Conservation (phyloP, 2,329 filamentous ascomycete species). For the Fusarium illudens region DNA sequence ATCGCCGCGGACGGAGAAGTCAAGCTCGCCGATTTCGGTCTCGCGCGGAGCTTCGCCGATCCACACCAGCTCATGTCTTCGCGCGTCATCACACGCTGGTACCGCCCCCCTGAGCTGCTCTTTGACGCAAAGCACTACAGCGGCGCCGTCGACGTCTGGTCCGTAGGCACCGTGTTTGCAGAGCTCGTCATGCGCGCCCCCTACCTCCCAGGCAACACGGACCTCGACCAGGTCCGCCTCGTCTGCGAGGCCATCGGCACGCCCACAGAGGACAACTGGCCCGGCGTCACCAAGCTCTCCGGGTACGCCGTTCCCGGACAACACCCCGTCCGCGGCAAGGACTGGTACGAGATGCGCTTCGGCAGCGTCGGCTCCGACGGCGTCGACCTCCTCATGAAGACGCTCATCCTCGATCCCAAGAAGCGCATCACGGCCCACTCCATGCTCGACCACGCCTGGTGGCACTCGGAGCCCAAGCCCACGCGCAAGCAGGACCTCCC, state of each 20-base stretch:
- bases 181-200: conserved; percentile 86
- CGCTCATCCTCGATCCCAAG: conserved; percentile 85
- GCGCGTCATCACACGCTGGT: conserved; percentile 97
- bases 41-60: conserved; percentile 88
- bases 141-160: conserved; percentile 94
- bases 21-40: conserved; percentile 97
- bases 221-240: conserved; percentile 84
- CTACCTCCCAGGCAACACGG: conserved; percentile 83
- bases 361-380: conserved; percentile 82
- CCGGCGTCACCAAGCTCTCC: conserved; percentile 82
- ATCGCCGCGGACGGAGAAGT: conserved; percentile 93
- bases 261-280: conserved; percentile 94
- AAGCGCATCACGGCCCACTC: conserved; percentile 80
- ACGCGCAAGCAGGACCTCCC: conserved; percentile 85
- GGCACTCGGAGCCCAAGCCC: conserved; percentile 82
- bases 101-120: conserved; percentile 90
- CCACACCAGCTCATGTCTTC: conserved; percentile 89
- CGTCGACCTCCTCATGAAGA: conserved; percentile 87
- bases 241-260: conserved; percentile 89
- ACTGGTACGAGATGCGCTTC: conserved; percentile 80
- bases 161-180: conserved; percentile 89
- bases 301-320: conserved; percentile 79
- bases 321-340: conserved; percentile 69
- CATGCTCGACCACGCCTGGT: conserved; percentile 86
- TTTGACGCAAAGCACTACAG: conserved; percentile 91